Conservation (phyloP, 805 yeast species). For the Pichia sporocuriosa region DNA sequence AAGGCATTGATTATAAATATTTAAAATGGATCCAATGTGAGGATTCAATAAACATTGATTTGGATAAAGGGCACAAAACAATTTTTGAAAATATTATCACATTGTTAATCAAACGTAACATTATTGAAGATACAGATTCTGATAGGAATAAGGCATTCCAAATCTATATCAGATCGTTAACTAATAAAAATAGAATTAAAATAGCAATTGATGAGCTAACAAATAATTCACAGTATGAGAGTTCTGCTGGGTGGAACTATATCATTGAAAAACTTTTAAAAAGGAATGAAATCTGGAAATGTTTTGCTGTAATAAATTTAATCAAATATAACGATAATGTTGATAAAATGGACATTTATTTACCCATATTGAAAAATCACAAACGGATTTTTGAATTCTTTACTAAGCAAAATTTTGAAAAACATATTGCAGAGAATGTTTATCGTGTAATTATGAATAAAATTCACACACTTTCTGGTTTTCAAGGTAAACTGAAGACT, state of each 20-base stretch:
- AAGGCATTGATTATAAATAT: conserved; percentile 1
- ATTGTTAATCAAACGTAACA: neutral
- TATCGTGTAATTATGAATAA: neutral
- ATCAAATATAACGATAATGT: neutral
- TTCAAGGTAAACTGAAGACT: too few species aligned
- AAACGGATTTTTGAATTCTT: neutral
- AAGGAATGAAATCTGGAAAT: neutral
- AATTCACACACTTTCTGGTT: neutral
- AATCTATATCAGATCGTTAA: neutral
- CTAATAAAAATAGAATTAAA: neutral
- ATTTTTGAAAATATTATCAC: neutral
- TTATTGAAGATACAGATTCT: neutral
- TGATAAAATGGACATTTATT: neutral
- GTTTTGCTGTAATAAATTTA: conserved; percentile 3
- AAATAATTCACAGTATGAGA: neutral
- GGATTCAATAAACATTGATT: neutral
- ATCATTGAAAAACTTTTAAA: neutral
- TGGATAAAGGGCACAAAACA: neutral
- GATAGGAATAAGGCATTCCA: neutral
- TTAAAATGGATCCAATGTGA: conserved; percentile 3
- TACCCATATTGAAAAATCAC: neutral
- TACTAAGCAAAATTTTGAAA: neutral
- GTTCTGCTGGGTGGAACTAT: neutral
- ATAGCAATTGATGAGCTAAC: neutral
- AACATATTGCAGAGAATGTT: neutral